Percentiles rank a stretch among this genome's conserved stretches.
Conservation (phyloP, 2,329 filamentous ascomycete genomes). For the Chrysoporthe austroafricana region DNA sequence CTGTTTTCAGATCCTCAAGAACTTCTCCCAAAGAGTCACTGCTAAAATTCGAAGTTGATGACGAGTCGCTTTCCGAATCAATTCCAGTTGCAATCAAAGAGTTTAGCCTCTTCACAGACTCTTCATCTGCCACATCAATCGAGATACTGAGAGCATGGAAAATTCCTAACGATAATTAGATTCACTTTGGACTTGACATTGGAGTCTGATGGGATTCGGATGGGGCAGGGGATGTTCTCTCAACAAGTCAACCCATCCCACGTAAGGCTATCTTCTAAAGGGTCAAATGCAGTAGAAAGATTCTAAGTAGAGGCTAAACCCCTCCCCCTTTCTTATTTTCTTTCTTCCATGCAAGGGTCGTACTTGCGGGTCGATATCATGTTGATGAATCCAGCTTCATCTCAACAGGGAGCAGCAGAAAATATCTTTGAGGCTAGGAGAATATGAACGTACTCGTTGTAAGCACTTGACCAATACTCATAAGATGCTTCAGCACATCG, state of each 20-base stretch:
- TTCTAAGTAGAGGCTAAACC: too few relatives aligned
- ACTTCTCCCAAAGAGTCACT: background rate
- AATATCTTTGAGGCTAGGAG: background rate
- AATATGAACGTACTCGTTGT: background rate
- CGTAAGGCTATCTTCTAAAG: too few relatives aligned
- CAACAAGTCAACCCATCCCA: too few relatives aligned
- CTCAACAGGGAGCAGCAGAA: too few relatives aligned
- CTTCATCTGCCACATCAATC: background rate
- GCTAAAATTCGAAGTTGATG: constrained; percentile 7
- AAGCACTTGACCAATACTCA: constrained; percentile 10
- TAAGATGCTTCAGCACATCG: background rate
- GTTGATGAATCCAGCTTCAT: too few relatives aligned
- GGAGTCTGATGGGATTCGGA: too few relatives aligned
- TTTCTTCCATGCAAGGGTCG: too few relatives aligned
- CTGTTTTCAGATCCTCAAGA: constrained; percentile 16
- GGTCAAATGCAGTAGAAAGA: too few relatives aligned
- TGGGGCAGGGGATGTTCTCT: too few relatives aligned
- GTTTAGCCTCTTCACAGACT: constrained; percentile 4
- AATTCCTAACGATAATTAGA: background rate
- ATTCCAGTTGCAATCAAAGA: background rate
- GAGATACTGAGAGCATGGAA: background rate
- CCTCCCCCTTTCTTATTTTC: too few relatives aligned
- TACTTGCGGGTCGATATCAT: too few relatives aligned
- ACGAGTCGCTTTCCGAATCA: background rate
- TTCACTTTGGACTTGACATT: too few relatives aligned